These are phyloP conservation scores for Taphrina pruni DNA, from an alignment of 1,139 yeast species.

Conservation along the genomic window DNA sequence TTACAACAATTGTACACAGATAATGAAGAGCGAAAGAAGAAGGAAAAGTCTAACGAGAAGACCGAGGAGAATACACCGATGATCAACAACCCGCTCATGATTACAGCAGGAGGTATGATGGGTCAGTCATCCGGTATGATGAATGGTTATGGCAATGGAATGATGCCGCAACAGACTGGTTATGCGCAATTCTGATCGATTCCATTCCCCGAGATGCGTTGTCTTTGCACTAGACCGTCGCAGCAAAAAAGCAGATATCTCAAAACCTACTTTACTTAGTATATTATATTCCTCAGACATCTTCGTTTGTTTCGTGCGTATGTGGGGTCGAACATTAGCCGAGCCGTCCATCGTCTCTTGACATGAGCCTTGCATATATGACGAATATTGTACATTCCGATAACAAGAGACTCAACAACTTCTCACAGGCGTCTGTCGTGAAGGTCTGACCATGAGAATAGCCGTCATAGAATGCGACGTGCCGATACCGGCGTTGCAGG, in stretches of 20 bases:
- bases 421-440: no score
- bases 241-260: background rate
- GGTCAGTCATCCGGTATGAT: slow-evolving; percentile 11
- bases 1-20: slow-evolving; percentile 72
- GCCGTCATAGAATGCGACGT: slow-evolving; percentile 44
- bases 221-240: background rate
- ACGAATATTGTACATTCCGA: no score
- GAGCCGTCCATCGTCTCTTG: background rate
- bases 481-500: slow-evolving; percentile 41
- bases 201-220: no score
- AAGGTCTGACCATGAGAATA: slow-evolving; percentile 21
- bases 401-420: no score
- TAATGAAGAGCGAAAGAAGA: slow-evolving; percentile 70
- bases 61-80: slow-evolving; percentile 57
- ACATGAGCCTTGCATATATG: background rate
- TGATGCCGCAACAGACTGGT: slow-evolving; percentile 45
- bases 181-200: slow-evolving; percentile 6
- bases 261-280: background rate
- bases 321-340: slow-evolving; percentile 1
- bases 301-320: background rate
- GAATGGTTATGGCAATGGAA: slow-evolving; percentile 38
- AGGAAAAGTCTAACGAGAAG: slow-evolving; percentile 61
- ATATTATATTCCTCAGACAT: slow-evolving; percentile 6
- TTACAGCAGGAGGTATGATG: slow-evolving; percentile 51
- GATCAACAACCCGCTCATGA: slow-evolving; percentile 47